Evolutionary conservation across 768 basidiomycete genomes (phyloP).

Genomic region (Saitozyma sp.): DNA sequence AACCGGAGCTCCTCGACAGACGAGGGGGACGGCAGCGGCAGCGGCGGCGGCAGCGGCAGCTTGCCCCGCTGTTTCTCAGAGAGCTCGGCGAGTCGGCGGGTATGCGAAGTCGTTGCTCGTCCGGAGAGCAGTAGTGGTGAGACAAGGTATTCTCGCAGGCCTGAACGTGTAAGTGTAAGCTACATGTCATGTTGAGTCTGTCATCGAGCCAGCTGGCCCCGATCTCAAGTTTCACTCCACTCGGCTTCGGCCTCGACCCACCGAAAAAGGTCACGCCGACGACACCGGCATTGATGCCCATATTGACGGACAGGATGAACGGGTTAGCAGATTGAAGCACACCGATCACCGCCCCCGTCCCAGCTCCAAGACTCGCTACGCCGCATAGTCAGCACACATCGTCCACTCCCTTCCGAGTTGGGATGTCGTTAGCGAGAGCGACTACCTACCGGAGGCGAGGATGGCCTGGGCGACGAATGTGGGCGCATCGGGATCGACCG

Average conservation of each 20-base stretch:
- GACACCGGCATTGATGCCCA: conserved; percentile 71
- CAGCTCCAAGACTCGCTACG: conserved; percentile 63
- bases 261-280: conserved; percentile 77
- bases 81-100: conserved; percentile 13
- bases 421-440: neutral
- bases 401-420: neutral
- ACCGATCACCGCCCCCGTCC: conserved; percentile 56
- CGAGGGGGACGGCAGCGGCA: conserved; percentile 8
- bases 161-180: conserved; percentile 52
- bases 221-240: too few species aligned
- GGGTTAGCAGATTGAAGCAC: conserved; percentile 59
- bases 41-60: conserved; percentile 11
- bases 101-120: conserved; percentile 59
- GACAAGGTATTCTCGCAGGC: conserved; percentile 72
- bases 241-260: conserved; percentile 54
- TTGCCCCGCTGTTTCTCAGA: conserved; percentile 18
- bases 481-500: conserved; percentile 42
- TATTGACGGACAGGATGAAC: conserved; percentile 60
- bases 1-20: conserved; percentile 60
- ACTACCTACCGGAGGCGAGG: conserved; percentile 25
- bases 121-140: conserved; percentile 62
- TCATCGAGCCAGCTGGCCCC: too few species aligned
- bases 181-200: neutral
- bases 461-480: conserved; percentile 38
- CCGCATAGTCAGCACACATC: neutral